These are phyloP conservation scores for Neopestalotiopsis sp. DNA, from an alignment of 2,329 filamentous ascomycete species.

Conservation along the genomic window DNA sequence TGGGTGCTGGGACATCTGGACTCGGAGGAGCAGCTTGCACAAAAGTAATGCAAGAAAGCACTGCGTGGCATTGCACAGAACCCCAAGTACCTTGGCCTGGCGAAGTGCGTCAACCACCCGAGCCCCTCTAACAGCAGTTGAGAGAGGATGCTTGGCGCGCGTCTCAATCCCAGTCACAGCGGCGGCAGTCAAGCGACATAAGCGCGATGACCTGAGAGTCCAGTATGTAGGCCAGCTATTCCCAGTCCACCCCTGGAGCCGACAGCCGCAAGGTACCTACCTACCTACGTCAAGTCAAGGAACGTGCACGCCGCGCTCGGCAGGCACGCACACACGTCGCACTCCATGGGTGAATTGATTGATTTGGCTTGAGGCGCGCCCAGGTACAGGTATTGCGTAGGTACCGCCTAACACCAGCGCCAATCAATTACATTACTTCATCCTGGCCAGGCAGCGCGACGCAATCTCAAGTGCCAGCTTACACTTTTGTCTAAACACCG, in stretches of 20 bases:
- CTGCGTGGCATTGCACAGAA: too few relatives aligned
- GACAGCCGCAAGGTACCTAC: not conserved
- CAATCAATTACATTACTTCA: not conserved
- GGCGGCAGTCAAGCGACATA: not conserved
- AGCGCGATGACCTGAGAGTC: not conserved
- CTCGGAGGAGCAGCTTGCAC: too few relatives aligned
- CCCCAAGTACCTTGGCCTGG: too few relatives aligned
- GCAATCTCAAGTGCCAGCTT: slow-evolving; percentile 8
- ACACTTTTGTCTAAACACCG: not conserved
- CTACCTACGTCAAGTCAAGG: not conserved
- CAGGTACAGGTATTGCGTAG: not conserved
- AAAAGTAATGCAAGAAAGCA: too few relatives aligned
- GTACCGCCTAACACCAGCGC: not conserved
- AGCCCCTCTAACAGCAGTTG: too few relatives aligned
- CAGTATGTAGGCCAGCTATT: too few relatives aligned
- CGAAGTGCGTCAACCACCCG: too few relatives aligned
- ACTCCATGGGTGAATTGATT: too few relatives aligned
- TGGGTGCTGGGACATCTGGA: too few relatives aligned
- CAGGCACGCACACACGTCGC: too few relatives aligned
- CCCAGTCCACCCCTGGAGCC: not conserved
- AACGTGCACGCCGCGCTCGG: not conserved
- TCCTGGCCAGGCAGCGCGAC: not conserved
- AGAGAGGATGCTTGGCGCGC: not conserved
- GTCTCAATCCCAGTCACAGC: not conserved
- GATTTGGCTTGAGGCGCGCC: not conserved